These are phyloP conservation scores for Camellia granthamiana DNA, from an alignment of 148 eudicot species.

Conservation along the genomic window DNA sequence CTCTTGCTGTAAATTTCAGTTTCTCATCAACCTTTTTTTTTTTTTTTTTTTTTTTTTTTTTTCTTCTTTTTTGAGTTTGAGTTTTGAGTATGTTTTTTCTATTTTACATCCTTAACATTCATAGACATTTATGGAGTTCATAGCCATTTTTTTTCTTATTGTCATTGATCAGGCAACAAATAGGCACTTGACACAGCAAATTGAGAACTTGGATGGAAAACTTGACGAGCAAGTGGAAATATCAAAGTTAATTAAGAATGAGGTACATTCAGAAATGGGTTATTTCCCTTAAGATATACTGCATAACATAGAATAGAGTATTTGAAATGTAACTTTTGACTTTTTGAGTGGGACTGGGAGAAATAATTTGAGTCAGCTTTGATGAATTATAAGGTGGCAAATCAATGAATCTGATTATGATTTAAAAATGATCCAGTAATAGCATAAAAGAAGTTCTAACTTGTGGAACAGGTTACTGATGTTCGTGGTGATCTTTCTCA, in stretches of 20 bases:
- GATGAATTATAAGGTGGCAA: neutral
- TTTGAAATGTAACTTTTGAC: neutral
- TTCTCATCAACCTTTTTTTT: neutral
- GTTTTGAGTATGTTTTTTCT: neutral
- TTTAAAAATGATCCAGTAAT: neutral
- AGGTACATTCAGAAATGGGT: slow-evolving; percentile 34
- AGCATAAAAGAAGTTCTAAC: slow-evolving; percentile 9
- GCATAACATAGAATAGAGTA: no score
- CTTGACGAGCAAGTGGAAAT: slow-evolving; percentile 74
- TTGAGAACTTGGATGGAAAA: slow-evolving; percentile 79
- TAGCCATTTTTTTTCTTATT: neutral
- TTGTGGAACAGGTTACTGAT: slow-evolving; percentile 61
- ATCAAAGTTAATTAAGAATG: slow-evolving; percentile 56
- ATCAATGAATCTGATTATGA: neutral
- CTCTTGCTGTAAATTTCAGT: slow-evolving; percentile 61
- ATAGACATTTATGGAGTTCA: neutral
- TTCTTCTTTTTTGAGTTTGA: neutral
- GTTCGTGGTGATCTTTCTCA: slow-evolving; percentile 61
- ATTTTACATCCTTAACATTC: neutral
- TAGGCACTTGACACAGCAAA: slow-evolving; percentile 75
- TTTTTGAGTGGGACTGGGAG: no score
- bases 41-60: neutral
- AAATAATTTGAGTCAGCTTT: neutral
- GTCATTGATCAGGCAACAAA: slow-evolving; percentile 59
- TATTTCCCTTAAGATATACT: neutral